Base-by-base conservation (phyloP, 371 early-diverging fungal species). In the Mortierella sp. region DNA sequence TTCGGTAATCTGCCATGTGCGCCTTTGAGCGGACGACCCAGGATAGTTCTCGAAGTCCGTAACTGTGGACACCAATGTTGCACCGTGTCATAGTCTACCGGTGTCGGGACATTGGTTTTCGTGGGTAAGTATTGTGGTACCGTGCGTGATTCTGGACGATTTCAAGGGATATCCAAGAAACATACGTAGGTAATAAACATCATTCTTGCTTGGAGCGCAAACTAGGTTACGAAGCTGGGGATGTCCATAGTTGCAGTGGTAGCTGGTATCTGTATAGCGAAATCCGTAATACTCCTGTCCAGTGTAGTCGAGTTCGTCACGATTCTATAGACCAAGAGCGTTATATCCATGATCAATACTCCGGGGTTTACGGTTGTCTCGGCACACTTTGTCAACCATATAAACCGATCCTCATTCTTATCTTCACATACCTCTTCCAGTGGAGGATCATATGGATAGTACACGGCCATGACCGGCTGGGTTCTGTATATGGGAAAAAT, bases 151-250 rank as follows among this genome's bases (percentile, higher is more conserved):
- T n/a, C n/a, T n/a, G n/a, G n/a, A n/a, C n/a, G n/a, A n/a, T n/a
- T n/a, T n/a, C n/a, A 34, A 34, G 4, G 34, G 34, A 34, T 34
- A 34, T 4, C 4, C 7, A 34, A 37, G 14, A 21, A 37, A 45
- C 85, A 76, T 79, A 87, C 89, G 62, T 17, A 83, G 81, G 64
- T 89, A 92, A 56, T 82, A 92, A 10, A 92, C 81, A 52, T 88
- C 86, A 70, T 92, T 89, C 53, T 88, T 89, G 70, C 82, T 88
- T 1, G 93, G 89, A 0, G 92, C 87, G 79, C 84, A 88, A 13
- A 95, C 63, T 41, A 93, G 74, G 63, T 95, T 89, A 37, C 95
- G 84, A 27, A 94, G 83, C 78, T 94, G 94, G 50, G 93, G 91
- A 60, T 95, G 93, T 4, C 79, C 80, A 57, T 74, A 57, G 17